A percentile compares a stretch with the other conserved stretches of the same genome.
Conservation (phyloP, 2,329 filamentous ascomycete species). For the Hypoxylon sp. region DNA sequence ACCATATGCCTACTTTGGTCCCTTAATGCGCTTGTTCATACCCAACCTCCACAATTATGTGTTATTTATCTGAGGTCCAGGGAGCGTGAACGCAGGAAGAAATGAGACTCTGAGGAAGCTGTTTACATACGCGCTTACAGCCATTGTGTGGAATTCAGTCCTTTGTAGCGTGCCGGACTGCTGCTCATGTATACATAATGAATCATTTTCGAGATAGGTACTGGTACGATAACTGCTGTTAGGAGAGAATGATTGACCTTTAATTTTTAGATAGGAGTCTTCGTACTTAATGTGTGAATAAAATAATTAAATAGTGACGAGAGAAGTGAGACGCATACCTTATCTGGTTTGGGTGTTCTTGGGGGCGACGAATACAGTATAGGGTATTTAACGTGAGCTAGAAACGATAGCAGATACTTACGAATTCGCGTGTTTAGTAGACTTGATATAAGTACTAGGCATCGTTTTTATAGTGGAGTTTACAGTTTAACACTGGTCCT, state of each 20-base stretch:
- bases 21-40: slow-evolving; percentile 26
- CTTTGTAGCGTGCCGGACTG: slow-evolving; percentile 3
- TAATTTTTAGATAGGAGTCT: neutral
- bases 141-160: slow-evolving; percentile 34
- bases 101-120: slow-evolving; percentile 28
- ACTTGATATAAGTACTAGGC: neutral
- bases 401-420: slow-evolving; percentile 15
- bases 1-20: slow-evolving; percentile 33
- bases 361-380: slow-evolving; percentile 8
- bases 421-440: neutral
- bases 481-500: slow-evolving; percentile 22
- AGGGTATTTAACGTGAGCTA: slow-evolving; percentile 1
- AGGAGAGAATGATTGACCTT: neutral
- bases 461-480: slow-evolving; percentile 22
- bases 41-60: slow-evolving; percentile 41
- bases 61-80: slow-evolving; percentile 14
- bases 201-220: neutral
- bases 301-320: neutral
- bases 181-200: neutral
- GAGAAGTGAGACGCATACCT: neutral
- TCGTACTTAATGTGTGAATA: slow-evolving; percentile 1
- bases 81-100: slow-evolving; percentile 21
- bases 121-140: slow-evolving; percentile 45
- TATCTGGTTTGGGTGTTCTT: neutral
- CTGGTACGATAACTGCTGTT: neutral